These are phyloP conservation scores for Ophiostoma australiae DNA, from an alignment of 2,329 filamentous ascomycete genomes.

Conservation along the genomic window DNA sequence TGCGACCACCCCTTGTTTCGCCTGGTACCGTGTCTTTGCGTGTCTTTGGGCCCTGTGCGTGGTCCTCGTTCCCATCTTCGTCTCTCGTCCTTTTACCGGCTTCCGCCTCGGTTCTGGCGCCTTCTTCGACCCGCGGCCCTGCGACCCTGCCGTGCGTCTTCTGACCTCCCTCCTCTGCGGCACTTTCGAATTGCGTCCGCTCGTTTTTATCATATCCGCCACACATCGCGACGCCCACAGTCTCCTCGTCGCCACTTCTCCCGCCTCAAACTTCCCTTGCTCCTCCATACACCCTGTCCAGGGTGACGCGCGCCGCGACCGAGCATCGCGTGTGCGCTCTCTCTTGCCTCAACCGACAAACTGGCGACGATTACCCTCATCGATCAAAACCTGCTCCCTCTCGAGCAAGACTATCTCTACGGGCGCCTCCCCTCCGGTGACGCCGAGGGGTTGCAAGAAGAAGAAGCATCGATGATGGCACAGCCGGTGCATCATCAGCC, in stretches of 20 bases:
- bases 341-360: conserved; percentile 35
- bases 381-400: conserved; percentile 54
- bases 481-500: conserved; percentile 64
- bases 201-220: background rate
- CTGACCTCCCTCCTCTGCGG: background rate
- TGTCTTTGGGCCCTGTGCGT: background rate
- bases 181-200: conserved; percentile 1
- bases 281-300: too few species aligned
- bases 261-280: background rate
- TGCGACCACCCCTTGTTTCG: background rate
- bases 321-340: conserved; percentile 24
- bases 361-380: conserved; percentile 53
- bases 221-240: background rate
- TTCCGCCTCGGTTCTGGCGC: background rate
- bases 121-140: background rate
- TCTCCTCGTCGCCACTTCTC: background rate
- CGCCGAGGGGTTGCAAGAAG: conserved; percentile 50
- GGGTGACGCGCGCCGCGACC: conserved; percentile 33
- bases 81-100: background rate
- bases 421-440: conserved; percentile 39
- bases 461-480: conserved; percentile 62
- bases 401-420: conserved; percentile 56
- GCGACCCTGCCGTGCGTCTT: background rate
- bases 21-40: background rate
- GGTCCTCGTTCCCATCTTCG: background rate